Conservation (phyloP, 768 basidiomycete species). For the Naganishia friedmannii region DNA sequence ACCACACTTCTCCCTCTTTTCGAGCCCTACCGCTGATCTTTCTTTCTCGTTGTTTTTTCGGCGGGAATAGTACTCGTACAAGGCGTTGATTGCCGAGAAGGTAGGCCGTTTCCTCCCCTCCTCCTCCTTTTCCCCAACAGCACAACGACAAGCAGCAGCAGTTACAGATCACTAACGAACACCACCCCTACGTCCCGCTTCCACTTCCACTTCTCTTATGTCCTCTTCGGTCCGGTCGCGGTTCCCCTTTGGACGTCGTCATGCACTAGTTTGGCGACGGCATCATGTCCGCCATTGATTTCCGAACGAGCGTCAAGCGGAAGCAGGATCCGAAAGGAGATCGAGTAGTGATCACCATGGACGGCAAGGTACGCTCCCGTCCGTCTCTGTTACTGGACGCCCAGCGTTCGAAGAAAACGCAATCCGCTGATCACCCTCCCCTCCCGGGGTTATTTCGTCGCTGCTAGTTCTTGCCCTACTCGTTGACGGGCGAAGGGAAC, state of each 20-base stretch:
- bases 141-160: no score
- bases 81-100: conserved; percentile 48
- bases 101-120: conserved; percentile 13
- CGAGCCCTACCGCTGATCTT: no score
- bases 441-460: no score
- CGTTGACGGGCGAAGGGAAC: conserved; percentile 34
- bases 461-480: conserved; percentile 40
- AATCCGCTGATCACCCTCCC: no score
- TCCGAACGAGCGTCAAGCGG: conserved; percentile 41
- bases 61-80: conserved; percentile 39
- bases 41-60: not conserved
- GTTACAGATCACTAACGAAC: no score
- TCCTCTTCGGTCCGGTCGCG: no score
- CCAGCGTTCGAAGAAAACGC: no score
- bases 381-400: no score
- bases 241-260: no score
- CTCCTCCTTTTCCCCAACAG: not conserved
- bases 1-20: no score
- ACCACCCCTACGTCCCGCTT: not conserved
- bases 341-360: conserved; percentile 47
- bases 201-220: no score
- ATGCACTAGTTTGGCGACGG: conserved; percentile 48
- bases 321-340: conserved; percentile 47
- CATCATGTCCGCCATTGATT: conserved; percentile 50
- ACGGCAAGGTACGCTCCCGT: conserved; percentile 40